Conservation (phyloP, 441 rosid species). For the Monsonia emarginata region DNA sequence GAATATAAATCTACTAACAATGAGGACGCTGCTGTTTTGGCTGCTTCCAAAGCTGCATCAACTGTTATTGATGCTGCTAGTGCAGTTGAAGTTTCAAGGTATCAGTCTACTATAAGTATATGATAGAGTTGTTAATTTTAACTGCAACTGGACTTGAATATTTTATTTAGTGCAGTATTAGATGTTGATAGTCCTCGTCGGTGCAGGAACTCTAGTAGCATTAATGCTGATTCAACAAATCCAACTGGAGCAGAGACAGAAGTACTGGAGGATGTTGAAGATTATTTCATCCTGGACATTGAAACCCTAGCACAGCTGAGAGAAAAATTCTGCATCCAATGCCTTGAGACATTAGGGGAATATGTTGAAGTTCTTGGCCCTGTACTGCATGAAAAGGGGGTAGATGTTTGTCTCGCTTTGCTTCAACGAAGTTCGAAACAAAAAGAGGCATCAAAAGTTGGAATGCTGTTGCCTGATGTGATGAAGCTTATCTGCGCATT, state of each 20-base stretch:
- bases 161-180: conserved; percentile 11
- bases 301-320: conserved; percentile 68
- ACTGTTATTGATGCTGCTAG: conserved; percentile 87
- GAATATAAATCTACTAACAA: conserved; percentile 50
- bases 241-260: conserved; percentile 32
- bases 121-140: conserved; percentile 8
- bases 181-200: conserved; percentile 18
- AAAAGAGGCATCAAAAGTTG: conserved; percentile 35
- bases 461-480: conserved; percentile 71
- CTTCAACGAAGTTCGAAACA: conserved; percentile 53
- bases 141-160: conserved; percentile 12
- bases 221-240: conserved; percentile 32
- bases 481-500: conserved; percentile 95
- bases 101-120: conserved; percentile 9
- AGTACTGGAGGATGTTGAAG: conserved; percentile 41
- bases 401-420: conserved; percentile 77
- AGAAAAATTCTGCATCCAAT: conserved; percentile 86
- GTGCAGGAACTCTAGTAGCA: conserved; percentile 40
- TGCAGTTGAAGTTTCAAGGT: conserved; percentile 74
- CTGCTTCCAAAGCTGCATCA: conserved; percentile 85
- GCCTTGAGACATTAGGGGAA: conserved; percentile 84
- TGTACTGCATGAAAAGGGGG: conserved; percentile 93
- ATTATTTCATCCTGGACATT: conserved; percentile 56
- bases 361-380: conserved; percentile 97
- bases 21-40: conserved; percentile 85